These are phyloP conservation scores for Lentinula boryana DNA, from an alignment of 768 basidiomycete genomes.

Conservation along the genomic window DNA sequence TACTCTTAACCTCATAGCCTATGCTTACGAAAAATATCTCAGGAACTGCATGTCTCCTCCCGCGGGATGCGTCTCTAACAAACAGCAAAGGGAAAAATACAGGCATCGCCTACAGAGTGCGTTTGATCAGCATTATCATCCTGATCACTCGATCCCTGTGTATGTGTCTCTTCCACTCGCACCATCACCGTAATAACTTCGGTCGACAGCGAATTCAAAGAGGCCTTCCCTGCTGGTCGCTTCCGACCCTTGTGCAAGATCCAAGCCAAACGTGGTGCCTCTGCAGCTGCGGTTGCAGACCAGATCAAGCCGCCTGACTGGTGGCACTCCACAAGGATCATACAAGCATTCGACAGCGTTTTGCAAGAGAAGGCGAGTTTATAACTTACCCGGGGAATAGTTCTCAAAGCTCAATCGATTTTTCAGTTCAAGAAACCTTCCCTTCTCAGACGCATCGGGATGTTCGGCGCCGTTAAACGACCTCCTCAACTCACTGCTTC, in stretches of 20 bases:
- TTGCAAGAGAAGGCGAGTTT: slow-evolving; percentile 70
- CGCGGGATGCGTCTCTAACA: slow-evolving; percentile 63
- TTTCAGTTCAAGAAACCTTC: slow-evolving; percentile 82
- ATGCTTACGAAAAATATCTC: slow-evolving; percentile 11
- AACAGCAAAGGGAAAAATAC: slow-evolving; percentile 78
- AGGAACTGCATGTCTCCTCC: slow-evolving; percentile 80
- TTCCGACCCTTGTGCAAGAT: slow-evolving; percentile 91
- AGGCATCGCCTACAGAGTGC: slow-evolving; percentile 67
- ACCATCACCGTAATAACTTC: not conserved
- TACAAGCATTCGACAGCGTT: slow-evolving; percentile 85
- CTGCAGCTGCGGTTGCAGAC: slow-evolving; percentile 80
- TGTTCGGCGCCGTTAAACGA: slow-evolving; percentile 64
- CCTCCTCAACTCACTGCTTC: slow-evolving; percentile 70
- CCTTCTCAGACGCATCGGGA: slow-evolving; percentile 77
- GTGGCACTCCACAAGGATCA: slow-evolving; percentile 91
- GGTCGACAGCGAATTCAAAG: slow-evolving; percentile 75
- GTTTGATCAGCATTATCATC: slow-evolving; percentile 83
- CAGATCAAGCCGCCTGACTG: slow-evolving; percentile 87
- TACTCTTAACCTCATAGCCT: not conserved
- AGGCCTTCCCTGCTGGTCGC: slow-evolving; percentile 88
- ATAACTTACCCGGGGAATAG: not conserved
- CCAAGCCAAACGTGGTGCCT: slow-evolving; percentile 74
- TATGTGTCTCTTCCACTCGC: slow-evolving; percentile 16
- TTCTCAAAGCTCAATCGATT: slow-evolving; percentile 7
- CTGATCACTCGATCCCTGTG: slow-evolving; percentile 82